A percentile compares a stretch with the other conserved stretches of the same genome.
These are phyloP conservation scores for Chalaropsis thielavioides DNA, from an alignment of 2,329 filamentous ascomycete species.

Conservation along the genomic window DNA sequence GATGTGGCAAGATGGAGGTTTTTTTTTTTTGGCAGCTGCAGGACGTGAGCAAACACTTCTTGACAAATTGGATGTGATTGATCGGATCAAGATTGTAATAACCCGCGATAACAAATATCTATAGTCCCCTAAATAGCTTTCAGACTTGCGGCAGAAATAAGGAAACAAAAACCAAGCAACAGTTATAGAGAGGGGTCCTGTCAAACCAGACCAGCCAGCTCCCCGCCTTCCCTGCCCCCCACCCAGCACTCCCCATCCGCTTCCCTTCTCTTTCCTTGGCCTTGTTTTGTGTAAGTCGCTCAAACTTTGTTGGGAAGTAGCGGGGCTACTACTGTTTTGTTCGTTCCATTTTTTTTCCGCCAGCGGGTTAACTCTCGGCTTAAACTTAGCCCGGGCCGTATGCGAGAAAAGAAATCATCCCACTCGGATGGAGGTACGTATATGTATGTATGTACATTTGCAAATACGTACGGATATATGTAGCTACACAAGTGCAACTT, in stretches of 20 bases:
- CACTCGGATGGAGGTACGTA: neutral
- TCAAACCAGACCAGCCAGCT: neutral
- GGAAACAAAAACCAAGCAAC: neutral
- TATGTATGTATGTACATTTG: neutral
- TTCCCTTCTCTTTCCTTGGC: neutral
- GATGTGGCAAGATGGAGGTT: neutral
- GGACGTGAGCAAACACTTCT: neutral
- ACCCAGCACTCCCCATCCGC: neutral
- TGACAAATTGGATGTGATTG: neutral
- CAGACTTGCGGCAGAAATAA: neutral
- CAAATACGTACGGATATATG: no score
- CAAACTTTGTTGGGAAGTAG: conserved; percentile 16
- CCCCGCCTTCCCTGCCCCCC: neutral
- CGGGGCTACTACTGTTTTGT: neutral
- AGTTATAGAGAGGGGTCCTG: neutral
- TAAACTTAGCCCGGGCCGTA: conserved; percentile 8
- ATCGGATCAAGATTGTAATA: neutral
- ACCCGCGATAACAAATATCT: neutral
- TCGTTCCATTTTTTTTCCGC: neutral
- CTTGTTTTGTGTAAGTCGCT: conserved; percentile 1
- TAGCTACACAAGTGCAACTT: neutral
- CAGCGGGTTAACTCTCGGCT: conserved; percentile 2
- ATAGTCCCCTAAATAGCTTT: neutral
- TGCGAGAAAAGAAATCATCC: neutral
- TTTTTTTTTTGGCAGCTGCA: neutral